Percentiles rank a stretch among this genome's conserved stretches.
phyloP scores from a whole-genome alignment of 2,329 filamentous ascomycete species.

The Xylaria polymorpha region DNA sequence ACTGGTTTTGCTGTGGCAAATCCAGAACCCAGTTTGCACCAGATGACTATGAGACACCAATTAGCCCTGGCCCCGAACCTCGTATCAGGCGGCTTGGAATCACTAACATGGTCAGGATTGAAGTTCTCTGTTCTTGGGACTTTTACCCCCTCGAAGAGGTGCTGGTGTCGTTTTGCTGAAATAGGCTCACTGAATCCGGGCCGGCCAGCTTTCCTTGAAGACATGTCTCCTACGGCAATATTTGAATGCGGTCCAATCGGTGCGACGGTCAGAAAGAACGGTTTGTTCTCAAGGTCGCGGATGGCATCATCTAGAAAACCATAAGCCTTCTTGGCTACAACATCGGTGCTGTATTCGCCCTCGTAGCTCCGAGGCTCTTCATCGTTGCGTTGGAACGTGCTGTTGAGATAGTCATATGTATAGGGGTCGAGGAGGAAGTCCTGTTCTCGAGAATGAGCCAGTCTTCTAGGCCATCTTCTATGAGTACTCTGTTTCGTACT shows the following conservation, averaged over 20 bases:
- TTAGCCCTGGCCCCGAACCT: slow-evolving; percentile 9
- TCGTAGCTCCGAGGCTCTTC: slow-evolving; percentile 55
- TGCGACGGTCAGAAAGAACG: slow-evolving; percentile 75
- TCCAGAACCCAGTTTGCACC: slow-evolving; percentile 60
- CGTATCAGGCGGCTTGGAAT: not conserved
- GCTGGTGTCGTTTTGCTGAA: slow-evolving; percentile 68
- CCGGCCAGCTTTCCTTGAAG: slow-evolving; percentile 53
- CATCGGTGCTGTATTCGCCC: slow-evolving; percentile 60
- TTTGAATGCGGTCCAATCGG: slow-evolving; percentile 73
- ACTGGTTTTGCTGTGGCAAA: slow-evolving; percentile 56
- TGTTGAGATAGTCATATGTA: slow-evolving; percentile 76
- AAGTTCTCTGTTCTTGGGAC: slow-evolving; percentile 73
- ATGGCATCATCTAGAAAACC: slow-evolving; percentile 72
- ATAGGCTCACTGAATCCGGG: slow-evolving; percentile 57
- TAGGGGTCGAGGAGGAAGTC: slow-evolving; percentile 71
- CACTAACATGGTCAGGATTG: slow-evolving; percentile 68
- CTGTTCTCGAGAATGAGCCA: slow-evolving; percentile 35
- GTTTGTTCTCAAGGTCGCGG: slow-evolving; percentile 59
- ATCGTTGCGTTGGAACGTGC: slow-evolving; percentile 70
- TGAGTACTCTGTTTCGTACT: slow-evolving; percentile 51
- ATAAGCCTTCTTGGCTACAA: slow-evolving; percentile 68
- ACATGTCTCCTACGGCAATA: slow-evolving; percentile 54
- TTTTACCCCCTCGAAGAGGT: slow-evolving; percentile 69
- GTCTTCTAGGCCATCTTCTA: slow-evolving; percentile 1
- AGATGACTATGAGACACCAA: slow-evolving; percentile 19